Evolutionary conservation across 148 eudicot species (phyloP).

Genomic region (Cornus kousa): DNA sequence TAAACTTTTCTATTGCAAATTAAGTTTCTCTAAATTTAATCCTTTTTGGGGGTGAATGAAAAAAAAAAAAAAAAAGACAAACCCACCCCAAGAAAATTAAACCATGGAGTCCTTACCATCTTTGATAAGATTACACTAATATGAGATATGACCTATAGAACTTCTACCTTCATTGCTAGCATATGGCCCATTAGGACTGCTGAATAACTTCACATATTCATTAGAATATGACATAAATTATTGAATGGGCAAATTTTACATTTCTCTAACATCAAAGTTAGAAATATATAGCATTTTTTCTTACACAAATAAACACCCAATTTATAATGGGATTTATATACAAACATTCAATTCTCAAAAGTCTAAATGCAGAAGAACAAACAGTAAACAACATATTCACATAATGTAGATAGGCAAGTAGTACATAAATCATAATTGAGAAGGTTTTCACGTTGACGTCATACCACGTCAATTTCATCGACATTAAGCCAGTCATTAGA

Average conservation of each 20-base stretch:
- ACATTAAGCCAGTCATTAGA: constrained; percentile 61
- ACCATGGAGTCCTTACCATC: neutral
- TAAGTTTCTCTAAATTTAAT: too few species aligned
- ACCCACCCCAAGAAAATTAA: neutral
- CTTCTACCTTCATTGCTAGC: neutral
- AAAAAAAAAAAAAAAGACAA: too few species aligned
- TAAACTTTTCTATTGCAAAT: too few species aligned
- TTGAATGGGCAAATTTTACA: neutral
- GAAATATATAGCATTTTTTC: neutral
- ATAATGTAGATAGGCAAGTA: neutral
- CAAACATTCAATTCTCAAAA: neutral
- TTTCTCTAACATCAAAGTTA: neutral
- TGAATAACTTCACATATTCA: neutral
- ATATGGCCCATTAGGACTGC: neutral
- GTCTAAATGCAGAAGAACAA: neutral
- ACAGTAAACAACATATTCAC: constrained; percentile 14
- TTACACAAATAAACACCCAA: constrained; percentile 8
- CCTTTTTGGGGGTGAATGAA: too few species aligned
- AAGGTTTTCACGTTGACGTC: neutral
- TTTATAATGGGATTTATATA: constrained; percentile 3
- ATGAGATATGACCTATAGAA: neutral
- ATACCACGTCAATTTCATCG: constrained; percentile 56
- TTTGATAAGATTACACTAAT: neutral
- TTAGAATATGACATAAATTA: neutral
- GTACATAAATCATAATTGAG: neutral